A percentile compares a stretch with the other conserved stretches of the same genome.
Evolutionary conservation across 495 filamentous ascomycete species (phyloP).

Genomic region (Aspergillus funiculosus): DNA sequence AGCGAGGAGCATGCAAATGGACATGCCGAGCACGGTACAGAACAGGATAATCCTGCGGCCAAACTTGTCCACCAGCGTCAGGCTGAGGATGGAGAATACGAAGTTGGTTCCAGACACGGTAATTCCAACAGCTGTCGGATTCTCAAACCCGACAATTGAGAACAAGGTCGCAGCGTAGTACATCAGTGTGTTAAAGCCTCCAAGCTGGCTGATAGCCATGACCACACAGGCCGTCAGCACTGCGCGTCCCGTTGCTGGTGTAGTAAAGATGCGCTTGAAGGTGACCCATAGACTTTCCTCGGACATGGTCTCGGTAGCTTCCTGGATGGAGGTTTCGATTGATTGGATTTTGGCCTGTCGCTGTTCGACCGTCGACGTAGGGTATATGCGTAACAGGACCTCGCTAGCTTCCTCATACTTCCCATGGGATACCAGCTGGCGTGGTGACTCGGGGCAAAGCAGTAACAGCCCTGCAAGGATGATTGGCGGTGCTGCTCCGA

Average conservation of each 20-base stretch:
- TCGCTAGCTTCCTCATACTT: conserved; percentile 34
- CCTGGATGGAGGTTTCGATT: conserved; percentile 33
- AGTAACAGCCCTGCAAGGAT: conserved; percentile 38
- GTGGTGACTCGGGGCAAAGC: conserved; percentile 50
- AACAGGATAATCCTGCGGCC: conserved; percentile 47
- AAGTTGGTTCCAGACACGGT: conserved; percentile 51
- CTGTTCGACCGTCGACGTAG: conserved; percentile 31
- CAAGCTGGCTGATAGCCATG: conserved; percentile 44
- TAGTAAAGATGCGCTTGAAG: conserved; percentile 42
- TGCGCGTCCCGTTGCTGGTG: conserved; percentile 45
- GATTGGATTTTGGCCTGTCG: conserved; percentile 33
- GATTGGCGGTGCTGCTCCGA: conserved; percentile 46
- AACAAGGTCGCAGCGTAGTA: conserved; percentile 51
- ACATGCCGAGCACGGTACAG: conserved; percentile 45
- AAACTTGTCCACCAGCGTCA: conserved; percentile 44
- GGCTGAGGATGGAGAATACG: conserved; percentile 47
- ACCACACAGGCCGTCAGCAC: conserved; percentile 46
- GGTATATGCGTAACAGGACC: conserved; percentile 37
- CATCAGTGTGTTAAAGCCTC: conserved; percentile 48
- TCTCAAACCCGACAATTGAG: conserved; percentile 46
- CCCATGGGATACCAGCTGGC: conserved; percentile 44
- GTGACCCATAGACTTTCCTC: conserved; percentile 30
- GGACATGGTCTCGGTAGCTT: conserved; percentile 33
- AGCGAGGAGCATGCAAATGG: conserved; percentile 34
- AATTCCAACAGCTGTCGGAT: conserved; percentile 46